phyloP scores from a whole-genome alignment of 169 alveolate genomes.

The Fabrea salina region DNA sequence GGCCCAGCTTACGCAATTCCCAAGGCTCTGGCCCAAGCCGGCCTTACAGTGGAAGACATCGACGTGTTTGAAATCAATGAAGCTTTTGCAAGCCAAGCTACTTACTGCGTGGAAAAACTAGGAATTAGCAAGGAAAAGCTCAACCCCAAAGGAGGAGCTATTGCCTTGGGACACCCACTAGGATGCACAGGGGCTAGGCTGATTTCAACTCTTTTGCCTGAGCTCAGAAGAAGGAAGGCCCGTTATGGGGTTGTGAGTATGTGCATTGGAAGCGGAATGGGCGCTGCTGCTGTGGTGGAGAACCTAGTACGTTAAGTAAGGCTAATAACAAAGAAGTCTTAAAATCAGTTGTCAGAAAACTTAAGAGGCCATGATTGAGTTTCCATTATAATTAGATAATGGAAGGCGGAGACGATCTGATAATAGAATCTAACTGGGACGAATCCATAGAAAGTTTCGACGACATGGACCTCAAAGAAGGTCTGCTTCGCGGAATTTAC shows the following conservation, averaged over 20 bases:
- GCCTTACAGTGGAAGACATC: slow-evolving; percentile 80
- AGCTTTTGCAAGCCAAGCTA: slow-evolving; percentile 92
- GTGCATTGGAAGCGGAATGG: slow-evolving; percentile 95
- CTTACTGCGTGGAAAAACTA: slow-evolving; percentile 73
- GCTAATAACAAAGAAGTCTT: background rate
- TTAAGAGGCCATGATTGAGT: no score
- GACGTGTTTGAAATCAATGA: slow-evolving; percentile 92
- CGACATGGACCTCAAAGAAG: slow-evolving; percentile 91
- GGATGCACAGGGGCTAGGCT: slow-evolving; percentile 93
- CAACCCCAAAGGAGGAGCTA: slow-evolving; percentile 95
- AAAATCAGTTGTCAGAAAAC: no score
- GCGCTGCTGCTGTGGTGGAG: slow-evolving; percentile 74
- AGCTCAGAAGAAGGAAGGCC: slow-evolving; percentile 82
- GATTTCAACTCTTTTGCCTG: slow-evolving; percentile 86
- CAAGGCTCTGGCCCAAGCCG: slow-evolving; percentile 80
- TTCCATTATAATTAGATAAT: no score
- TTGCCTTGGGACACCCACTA: slow-evolving; percentile 93
- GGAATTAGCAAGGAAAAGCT: slow-evolving; percentile 83
- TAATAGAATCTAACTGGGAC: slow-evolving; percentile 91
- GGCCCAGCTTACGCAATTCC: slow-evolving; percentile 95
- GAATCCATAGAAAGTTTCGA: slow-evolving; percentile 96
- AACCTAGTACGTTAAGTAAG: slow-evolving; percentile 13
- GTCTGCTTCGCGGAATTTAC: slow-evolving; percentile 92
- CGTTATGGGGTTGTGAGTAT: slow-evolving; percentile 89
- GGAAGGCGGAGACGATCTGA: background rate